Evolutionary conservation across 331 rosid genomes (phyloP).

Genomic region (Quercus tomentella): DNA sequence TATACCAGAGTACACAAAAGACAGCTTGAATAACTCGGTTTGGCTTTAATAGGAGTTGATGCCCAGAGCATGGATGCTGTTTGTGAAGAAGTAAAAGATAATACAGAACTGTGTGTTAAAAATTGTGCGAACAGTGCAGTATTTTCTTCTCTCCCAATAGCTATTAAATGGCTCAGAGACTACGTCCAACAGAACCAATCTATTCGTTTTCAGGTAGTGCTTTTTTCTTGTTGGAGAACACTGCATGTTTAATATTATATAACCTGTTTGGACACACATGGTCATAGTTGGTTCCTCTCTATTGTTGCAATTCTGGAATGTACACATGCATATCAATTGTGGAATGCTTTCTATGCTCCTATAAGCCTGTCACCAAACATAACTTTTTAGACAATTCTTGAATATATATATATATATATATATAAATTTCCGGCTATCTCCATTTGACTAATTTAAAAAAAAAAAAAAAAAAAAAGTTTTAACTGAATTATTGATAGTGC

Average conservation of each 20-base stretch:
- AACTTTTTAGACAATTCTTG: background rate
- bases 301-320: background rate
- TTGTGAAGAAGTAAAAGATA: conserved; percentile 58
- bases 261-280: background rate
- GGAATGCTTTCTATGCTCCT: background rate
- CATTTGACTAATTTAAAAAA: background rate
- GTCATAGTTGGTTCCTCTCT: background rate
- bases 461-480: too few relatives aligned
- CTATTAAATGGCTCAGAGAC: conserved; percentile 81
- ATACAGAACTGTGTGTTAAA: conserved; percentile 42
- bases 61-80: conserved; percentile 28
- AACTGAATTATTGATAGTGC: background rate
- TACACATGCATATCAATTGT: background rate
- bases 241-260: background rate
- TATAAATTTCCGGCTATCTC: background rate
- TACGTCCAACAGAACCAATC: conserved; percentile 56
- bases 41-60: conserved; percentile 29
- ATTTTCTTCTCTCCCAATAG: conserved; percentile 78
- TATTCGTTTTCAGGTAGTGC: conserved; percentile 69
- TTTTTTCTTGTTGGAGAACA: background rate
- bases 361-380: background rate
- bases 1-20: background rate
- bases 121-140: conserved; percentile 74
- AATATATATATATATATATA: background rate
- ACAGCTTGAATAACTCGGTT: conserved; percentile 10